Evolutionary conservation across 2,329 filamentous ascomycete genomes (phyloP).

Genomic region (Aspergillus thermomutatus): DNA sequence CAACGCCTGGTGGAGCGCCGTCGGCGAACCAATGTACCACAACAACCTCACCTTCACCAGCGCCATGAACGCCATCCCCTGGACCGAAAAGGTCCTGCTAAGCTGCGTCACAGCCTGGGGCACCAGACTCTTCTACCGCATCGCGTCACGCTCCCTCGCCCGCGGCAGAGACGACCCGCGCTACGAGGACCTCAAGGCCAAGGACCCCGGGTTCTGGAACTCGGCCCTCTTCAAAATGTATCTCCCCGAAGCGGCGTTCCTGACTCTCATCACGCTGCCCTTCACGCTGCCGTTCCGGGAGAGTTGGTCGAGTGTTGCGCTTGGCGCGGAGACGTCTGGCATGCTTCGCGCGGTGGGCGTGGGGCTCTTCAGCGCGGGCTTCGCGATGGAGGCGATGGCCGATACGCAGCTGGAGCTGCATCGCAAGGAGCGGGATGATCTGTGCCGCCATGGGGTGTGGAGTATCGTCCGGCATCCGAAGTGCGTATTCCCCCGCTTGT

Average conservation of each 20-base stretch:
- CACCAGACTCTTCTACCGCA: conserved; percentile 53
- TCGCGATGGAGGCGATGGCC: conserved; percentile 55
- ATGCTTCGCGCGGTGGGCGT: conserved; percentile 45
- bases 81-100: conserved; percentile 55
- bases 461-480: conserved; percentile 61
- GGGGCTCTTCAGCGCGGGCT: conserved; percentile 55
- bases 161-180: conserved; percentile 56
- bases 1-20: conserved; percentile 60
- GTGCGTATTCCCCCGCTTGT: conserved; percentile 39
- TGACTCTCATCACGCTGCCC: conserved; percentile 56
- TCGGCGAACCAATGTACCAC: conserved; percentile 50
- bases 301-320: conserved; percentile 26
- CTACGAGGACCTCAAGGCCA: conserved; percentile 50
- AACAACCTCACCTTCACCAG: conserved; percentile 45
- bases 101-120: conserved; percentile 59
- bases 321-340: conserved; percentile 18
- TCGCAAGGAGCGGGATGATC: conserved; percentile 40
- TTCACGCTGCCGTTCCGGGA: conserved; percentile 54
- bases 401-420: conserved; percentile 56
- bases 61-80: conserved; percentile 49
- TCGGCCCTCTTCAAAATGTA: conserved; percentile 53
- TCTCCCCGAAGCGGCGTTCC: conserved; percentile 56
- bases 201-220: conserved; percentile 56
- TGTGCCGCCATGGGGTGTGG: conserved; percentile 59
- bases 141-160: conserved; percentile 47